Conservation (phyloP, 176 grass and related monocot genomes). For the Themeda triandra region DNA sequence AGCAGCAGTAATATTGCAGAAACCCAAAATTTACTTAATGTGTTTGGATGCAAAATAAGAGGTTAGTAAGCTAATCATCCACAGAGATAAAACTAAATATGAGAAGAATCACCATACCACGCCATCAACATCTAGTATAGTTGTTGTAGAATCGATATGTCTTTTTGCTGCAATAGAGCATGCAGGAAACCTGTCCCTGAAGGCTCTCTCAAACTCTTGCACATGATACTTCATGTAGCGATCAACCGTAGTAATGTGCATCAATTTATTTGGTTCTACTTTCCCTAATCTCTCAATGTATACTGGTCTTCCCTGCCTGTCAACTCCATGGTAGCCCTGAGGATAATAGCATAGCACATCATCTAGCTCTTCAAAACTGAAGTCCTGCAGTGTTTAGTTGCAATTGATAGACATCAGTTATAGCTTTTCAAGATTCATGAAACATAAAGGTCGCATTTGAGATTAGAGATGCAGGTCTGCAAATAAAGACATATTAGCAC, state of each 20-base stretch:
- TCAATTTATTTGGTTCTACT: slow-evolving; percentile 76
- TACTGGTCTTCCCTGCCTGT: slow-evolving; percentile 79
- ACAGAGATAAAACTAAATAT: slow-evolving; percentile 11
- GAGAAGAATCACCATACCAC: slow-evolving; percentile 60
- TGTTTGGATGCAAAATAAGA: neutral
- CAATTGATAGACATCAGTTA: neutral
- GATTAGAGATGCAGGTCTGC: neutral
- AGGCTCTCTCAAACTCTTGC: slow-evolving; percentile 86
- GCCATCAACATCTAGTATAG: slow-evolving; percentile 81
- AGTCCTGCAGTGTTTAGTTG: slow-evolving; percentile 52
- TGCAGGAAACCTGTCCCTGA: slow-evolving; percentile 65
- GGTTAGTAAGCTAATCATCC: neutral
- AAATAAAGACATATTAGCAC: neutral
- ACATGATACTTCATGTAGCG: slow-evolving; percentile 91
- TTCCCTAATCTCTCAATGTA: slow-evolving; percentile 82
- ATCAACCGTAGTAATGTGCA: slow-evolving; percentile 76
- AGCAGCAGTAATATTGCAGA: neutral
- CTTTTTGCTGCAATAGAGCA: slow-evolving; percentile 73
- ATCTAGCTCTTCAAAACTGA: slow-evolving; percentile 75
- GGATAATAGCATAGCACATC: slow-evolving; percentile 73
- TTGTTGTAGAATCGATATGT: slow-evolving; percentile 78
- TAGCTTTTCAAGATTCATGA: neutral
- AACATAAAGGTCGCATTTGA: neutral
- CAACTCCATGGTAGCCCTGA: slow-evolving; percentile 88
- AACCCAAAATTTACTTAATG: neutral